These are phyloP conservation scores for Umbelopsis sp. DNA, from an alignment of 192 early-diverging fungal species.

Conservation along the genomic window DNA sequence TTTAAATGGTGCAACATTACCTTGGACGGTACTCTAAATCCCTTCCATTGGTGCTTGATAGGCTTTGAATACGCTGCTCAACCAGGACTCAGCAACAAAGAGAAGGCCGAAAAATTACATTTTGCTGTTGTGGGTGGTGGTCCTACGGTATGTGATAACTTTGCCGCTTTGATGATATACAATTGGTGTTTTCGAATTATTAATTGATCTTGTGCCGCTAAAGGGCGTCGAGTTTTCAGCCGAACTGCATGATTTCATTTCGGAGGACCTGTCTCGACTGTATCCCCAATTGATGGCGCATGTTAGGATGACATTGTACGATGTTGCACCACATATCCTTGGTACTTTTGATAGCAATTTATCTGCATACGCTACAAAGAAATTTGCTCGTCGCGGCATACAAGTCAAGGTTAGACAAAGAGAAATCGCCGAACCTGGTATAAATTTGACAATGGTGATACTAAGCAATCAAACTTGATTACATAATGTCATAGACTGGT, in stretches of 20 bases:
- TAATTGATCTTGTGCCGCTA: neutral
- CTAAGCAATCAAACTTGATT: constrained; percentile 2
- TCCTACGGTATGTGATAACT: constrained; percentile 60
- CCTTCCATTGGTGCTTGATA: neutral
- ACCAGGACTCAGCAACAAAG: constrained; percentile 60
- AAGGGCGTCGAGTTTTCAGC: constrained; percentile 71
- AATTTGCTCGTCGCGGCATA: constrained; percentile 77
- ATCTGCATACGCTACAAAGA: constrained; percentile 70
- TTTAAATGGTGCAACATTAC: neutral
- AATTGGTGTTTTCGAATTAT: neutral
- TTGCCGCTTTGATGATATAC: neutral
- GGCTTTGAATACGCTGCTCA: constrained; percentile 77
- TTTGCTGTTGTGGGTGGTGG: constrained; percentile 90
- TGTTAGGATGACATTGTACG: constrained; percentile 59
- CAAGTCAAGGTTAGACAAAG: constrained; percentile 58
- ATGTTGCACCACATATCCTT: constrained; percentile 80
- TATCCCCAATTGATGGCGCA: constrained; percentile 71
- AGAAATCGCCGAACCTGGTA: neutral
- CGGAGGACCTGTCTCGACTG: constrained; percentile 76
- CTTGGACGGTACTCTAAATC: neutral
- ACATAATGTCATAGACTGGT: constrained; percentile 11
- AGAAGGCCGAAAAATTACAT: constrained; percentile 69
- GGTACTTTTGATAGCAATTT: constrained; percentile 76
- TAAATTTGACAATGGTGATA: neutral
- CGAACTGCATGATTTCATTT: constrained; percentile 83